phyloP scores from a whole-genome alignment of 2,329 filamentous ascomycete genomes.

The Colletotrichum spaethianum region DNA sequence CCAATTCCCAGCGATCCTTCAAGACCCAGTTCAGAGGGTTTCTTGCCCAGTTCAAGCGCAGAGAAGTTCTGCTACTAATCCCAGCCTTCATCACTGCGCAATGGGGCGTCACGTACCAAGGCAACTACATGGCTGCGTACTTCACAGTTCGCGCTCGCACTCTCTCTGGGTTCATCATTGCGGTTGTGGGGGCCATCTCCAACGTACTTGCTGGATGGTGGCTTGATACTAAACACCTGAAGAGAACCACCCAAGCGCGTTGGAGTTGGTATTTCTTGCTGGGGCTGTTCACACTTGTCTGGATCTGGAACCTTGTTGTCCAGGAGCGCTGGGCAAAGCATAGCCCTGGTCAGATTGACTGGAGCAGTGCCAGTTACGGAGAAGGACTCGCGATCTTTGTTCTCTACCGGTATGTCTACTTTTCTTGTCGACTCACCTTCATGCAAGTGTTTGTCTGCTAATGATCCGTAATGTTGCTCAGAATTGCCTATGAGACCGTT shows the following conservation, averaged over 20 bases:
- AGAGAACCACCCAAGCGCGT: constrained; percentile 32
- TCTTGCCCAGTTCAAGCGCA: constrained; percentile 23
- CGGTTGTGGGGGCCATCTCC: constrained; percentile 52
- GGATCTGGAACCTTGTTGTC: constrained; percentile 36
- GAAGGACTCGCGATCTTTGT: constrained; percentile 63
- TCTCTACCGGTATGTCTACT: constrained; percentile 63
- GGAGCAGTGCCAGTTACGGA: constrained; percentile 58
- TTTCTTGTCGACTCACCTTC: constrained; percentile 54
- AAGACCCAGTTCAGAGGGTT: constrained; percentile 25
- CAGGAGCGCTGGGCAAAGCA: constrained; percentile 37
- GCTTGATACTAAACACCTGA: constrained; percentile 34
- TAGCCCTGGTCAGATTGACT: constrained; percentile 58
- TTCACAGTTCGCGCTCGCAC: constrained; percentile 40
- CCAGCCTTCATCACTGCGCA: constrained; percentile 41
- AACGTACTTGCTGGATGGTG: constrained; percentile 39
- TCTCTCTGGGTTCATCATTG: constrained; percentile 51
- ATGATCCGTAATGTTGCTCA: background rate
- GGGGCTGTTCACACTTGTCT: constrained; percentile 27
- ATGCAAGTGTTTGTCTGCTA: constrained; percentile 46
- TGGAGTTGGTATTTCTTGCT: constrained; percentile 37
- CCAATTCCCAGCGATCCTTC: constrained; percentile 50
- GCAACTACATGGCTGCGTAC: constrained; percentile 42
- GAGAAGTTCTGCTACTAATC: constrained; percentile 38
- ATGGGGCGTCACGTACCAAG: constrained; percentile 43
- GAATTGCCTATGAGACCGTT: constrained; percentile 28